Base-by-base conservation (phyloP, 352 stramenopile species). In the Globisporangium splendens region DNA sequence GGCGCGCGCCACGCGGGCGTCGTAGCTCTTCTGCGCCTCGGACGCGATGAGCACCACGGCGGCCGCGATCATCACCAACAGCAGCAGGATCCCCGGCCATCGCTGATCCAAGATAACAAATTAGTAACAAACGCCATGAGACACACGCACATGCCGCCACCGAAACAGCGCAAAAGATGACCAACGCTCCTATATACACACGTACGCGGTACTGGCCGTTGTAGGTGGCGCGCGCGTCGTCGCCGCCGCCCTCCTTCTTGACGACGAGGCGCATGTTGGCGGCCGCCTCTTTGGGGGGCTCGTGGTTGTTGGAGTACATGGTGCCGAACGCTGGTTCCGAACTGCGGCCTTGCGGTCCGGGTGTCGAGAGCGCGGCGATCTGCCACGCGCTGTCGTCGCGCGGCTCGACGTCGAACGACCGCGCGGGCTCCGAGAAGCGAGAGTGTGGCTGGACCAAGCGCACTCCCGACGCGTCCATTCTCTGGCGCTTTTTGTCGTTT, bases 51-150 rank as follows among this genome's bases (percentile, higher is more conserved):
- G 46, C 24, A 35, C 52, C 11, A 60, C 35, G 18, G 59, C 64
- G 21, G 50, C 56, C 8, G 31, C 54, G 31, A 73, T n/a, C 14
- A 76, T 24, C 39, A 71, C 5, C 21, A 76, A 12, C 42, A 76
- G 18, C 8, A 79, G 50, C 17, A 76, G 17, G 2, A 76, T 28
- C 14, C 70, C 70, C 15, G 67, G 70, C 70, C 70, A 79, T 28
- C 41, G 62, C 63, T 73, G 42, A 15, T 22, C 24, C 7, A 35
- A 1, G 4, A 15, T 20, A n/a, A n/a, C n/a, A n/a, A n/a, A n/a
- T n/a, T n/a, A n/a, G n/a, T n/a, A n/a, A n/a, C n/a, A n/a, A n/a
- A n/a, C n/a, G n/a, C n/a, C n/a, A n/a, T n/a, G n/a, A n/a, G n/a
- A n/a, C n/a, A n/a, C n/a, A n/a, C n/a, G n/a, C n/a, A n/a, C n/a